Evolutionary conservation across 176 grass and related monocot genomes (phyloP).

Genomic region (Neostapfia colusana): DNA sequence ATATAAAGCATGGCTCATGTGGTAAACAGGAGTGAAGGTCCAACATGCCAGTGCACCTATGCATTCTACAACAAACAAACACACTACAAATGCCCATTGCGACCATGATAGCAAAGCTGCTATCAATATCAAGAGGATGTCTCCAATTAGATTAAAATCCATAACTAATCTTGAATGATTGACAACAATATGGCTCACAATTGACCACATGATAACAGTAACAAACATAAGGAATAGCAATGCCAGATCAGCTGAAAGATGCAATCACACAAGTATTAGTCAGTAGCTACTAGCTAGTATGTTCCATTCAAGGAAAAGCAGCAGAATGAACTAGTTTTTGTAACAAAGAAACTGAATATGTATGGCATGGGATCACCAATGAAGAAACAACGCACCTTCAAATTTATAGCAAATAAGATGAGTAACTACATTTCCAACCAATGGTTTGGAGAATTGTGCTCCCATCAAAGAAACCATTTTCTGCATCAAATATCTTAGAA

Average conservation of each 20-base stretch:
- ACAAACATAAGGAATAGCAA: not conserved
- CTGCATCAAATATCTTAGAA: constrained; percentile 43
- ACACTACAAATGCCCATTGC: not conserved
- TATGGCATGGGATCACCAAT: not conserved
- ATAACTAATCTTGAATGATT: constrained; percentile 18
- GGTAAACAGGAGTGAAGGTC: not conserved
- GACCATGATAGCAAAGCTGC: not conserved
- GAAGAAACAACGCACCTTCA: constrained; percentile 57
- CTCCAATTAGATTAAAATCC: not conserved
- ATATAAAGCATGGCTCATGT: not conserved
- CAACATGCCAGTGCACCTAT: not conserved
- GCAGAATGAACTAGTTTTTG: not conserved
- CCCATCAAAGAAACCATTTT: constrained; percentile 96
- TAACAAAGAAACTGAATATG: constrained; percentile 4
- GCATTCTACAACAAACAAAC: constrained; percentile 23
- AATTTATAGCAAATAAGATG: constrained; percentile 97
- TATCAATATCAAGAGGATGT: not conserved
- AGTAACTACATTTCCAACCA: constrained; percentile 64
- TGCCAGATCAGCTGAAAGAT: not conserved
- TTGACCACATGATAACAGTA: not conserved
- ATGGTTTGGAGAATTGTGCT: constrained; percentile 71
- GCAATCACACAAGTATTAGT: not conserved
- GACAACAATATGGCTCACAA: not conserved
- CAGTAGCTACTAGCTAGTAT: not conserved
- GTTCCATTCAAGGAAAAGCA: not conserved